Base-by-base conservation (phyloP, 768 basidiomycete species). In the Dioszegia hungarica region DNA sequence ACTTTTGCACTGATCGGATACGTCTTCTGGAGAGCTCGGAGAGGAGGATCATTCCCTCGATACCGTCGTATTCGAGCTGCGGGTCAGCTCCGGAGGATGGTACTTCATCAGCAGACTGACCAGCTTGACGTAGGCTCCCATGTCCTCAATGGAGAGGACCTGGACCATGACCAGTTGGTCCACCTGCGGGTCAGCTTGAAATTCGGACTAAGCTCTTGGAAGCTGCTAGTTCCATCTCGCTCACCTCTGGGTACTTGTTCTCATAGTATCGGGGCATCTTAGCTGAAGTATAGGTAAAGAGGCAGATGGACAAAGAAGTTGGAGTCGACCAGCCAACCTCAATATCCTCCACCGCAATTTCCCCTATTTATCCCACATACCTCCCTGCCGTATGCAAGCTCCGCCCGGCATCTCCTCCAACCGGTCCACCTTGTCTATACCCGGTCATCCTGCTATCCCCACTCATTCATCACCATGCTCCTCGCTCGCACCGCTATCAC, bases 101-200 rank as follows among this genome's bases (percentile, higher is more conserved):
- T 6, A 10, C 28, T 20, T 17, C 8, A 22, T 33, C 8, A 2
- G 20, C 17, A 20, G 11, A 79, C 88, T 66, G 64, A 94, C 93
- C 66, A 99, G 82, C 74, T 97, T 97, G 62, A 99, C 95, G 76
- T 99, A 98, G 41, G 95, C 95, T 45, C 95, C 95, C 94, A 98
- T 99, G 78, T 99, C 94, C 50, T 92, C 90, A 69, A 99, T 99
- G 79, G 95, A 91, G 76, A 90, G 89, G 62, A 99, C 95, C 75
- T 98, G 93, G 12, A 99, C 95, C 94, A 98, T 97, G 78, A 98
- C 95, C 49, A 98, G 86, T 76, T 95, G 90, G 75, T 99, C 94
- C 61, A 95, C 90, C 77, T 97, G 89, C 25, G 15, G 15, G 19
- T 29, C 25, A 37, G 41, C 28, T 31, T n/a, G n/a, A n/a, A n/a